Conservation (phyloP, 208 protist species). For the Wallacemonas sp. region DNA sequence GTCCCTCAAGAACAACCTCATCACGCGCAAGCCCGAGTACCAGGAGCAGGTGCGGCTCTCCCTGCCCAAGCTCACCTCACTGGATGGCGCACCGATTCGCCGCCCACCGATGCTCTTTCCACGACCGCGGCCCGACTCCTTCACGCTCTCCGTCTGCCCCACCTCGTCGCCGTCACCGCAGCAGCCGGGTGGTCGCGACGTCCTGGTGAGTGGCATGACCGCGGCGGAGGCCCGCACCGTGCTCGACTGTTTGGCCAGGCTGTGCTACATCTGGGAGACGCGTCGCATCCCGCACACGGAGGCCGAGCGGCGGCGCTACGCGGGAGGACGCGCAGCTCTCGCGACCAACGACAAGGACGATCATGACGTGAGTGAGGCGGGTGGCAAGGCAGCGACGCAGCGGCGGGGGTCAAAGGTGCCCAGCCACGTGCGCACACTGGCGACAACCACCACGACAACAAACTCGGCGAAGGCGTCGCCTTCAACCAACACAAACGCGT, state of each 20-base stretch:
- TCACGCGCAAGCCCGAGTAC: slow-evolving; percentile 88
- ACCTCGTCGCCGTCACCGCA: neutral
- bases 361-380: neutral
- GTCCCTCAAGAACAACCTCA: slow-evolving; percentile 70
- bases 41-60: slow-evolving; percentile 79
- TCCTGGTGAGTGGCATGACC: slow-evolving; percentile 8
- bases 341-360: neutral
- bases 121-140: slow-evolving; percentile 44
- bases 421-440: neutral
- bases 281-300: slow-evolving; percentile 69
- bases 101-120: slow-evolving; percentile 69
- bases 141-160: slow-evolving; percentile 20
- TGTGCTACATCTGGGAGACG: slow-evolving; percentile 80
- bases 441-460: too few species aligned
- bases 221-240: slow-evolving; percentile 36
- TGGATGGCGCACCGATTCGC: slow-evolving; percentile 79
- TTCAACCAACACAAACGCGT: neutral
- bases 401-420: neutral
- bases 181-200: too few species aligned
- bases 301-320: slow-evolving; percentile 28
- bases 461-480: neutral
- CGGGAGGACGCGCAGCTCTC: neutral
- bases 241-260: slow-evolving; percentile 52
- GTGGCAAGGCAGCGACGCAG: neutral
- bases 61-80: slow-evolving; percentile 71